A percentile compares a stretch with the other conserved stretches of the same genome.
phyloP scores from a whole-genome alignment of 345 rosid species.

The Balakata baccata region DNA sequence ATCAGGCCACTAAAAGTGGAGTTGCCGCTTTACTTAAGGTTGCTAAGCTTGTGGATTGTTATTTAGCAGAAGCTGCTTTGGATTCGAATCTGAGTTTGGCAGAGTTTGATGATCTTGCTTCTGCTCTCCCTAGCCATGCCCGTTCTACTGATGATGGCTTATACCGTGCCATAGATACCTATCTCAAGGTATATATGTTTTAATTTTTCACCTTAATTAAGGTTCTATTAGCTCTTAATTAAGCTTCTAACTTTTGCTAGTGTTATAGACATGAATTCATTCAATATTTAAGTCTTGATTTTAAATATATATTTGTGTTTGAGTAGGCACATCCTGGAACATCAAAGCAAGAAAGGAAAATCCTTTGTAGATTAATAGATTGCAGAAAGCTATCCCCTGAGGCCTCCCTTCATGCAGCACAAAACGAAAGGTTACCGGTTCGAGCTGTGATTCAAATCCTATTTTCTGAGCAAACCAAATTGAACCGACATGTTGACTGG shows the following conservation, averaged over 20 bases:
- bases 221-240: too few relatives aligned
- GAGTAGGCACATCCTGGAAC: constrained; percentile 64
- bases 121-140: constrained; percentile 67
- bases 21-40: constrained; percentile 54
- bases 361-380: constrained; percentile 63
- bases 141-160: constrained; percentile 68
- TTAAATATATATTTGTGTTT: too few relatives aligned
- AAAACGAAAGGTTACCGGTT: constrained; percentile 79
- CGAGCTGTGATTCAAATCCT: constrained; percentile 76
- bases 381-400: constrained; percentile 66
- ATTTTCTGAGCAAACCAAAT: constrained; percentile 66
- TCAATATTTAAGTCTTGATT: too few relatives aligned
- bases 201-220: too few relatives aligned
- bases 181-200: constrained; percentile 73
- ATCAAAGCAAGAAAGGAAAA: constrained; percentile 71
- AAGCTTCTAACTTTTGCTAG: too few relatives aligned
- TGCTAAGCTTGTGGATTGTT: constrained; percentile 71
- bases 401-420: constrained; percentile 78
- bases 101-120: constrained; percentile 57
- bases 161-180: constrained; percentile 83
- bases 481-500: constrained; percentile 56
- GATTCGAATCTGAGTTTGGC: constrained; percentile 50
- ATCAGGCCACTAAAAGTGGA: constrained; percentile 50
- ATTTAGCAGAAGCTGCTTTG: constrained; percentile 68
- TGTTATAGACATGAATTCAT: too few relatives aligned